phyloP scores from a whole-genome alignment of 2,329 filamentous ascomycete species.

The Macrophomina tecta region DNA sequence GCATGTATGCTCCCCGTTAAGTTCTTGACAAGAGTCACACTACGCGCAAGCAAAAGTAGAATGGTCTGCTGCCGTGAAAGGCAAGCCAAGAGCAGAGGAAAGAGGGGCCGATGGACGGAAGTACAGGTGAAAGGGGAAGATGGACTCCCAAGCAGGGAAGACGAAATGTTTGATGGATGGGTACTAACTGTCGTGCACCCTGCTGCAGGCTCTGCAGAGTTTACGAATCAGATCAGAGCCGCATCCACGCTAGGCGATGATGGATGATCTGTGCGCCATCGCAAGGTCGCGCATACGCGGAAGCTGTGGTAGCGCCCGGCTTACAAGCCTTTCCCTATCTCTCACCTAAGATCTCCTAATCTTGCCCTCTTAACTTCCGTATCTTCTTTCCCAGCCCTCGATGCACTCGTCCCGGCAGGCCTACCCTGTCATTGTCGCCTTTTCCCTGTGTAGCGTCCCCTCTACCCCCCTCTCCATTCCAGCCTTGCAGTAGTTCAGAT shows the following conservation, averaged over 20 bases:
- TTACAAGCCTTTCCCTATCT: neutral
- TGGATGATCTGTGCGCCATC: slow-evolving; percentile 4
- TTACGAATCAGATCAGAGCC: slow-evolving; percentile 13
- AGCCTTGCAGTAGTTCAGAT: slow-evolving; percentile 19
- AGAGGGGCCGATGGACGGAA: slow-evolving; percentile 5
- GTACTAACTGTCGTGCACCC: slow-evolving; percentile 1
- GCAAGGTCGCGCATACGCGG: neutral
- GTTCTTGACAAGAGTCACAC: slow-evolving; percentile 10
- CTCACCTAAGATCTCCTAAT: neutral
- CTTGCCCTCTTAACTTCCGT: neutral
- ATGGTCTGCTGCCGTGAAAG: slow-evolving; percentile 3
- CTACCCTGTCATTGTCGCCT: neutral
- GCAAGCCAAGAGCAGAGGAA: neutral
- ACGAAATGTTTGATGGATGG: neutral
- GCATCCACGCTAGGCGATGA: slow-evolving; percentile 19
- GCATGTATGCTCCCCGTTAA: neutral
- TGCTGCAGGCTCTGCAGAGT: slow-evolving; percentile 1
- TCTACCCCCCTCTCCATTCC: neutral
- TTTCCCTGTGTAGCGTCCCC: neutral
- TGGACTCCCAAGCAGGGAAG: neutral
- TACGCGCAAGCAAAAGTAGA: slow-evolving; percentile 12
- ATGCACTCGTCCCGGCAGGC: neutral
- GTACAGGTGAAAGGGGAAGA: neutral
- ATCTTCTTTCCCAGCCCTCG: neutral
- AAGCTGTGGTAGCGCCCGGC: slow-evolving; percentile 12